Conservation (phyloP, 73 alveolate species). For the Paramecium caudatum region DNA sequence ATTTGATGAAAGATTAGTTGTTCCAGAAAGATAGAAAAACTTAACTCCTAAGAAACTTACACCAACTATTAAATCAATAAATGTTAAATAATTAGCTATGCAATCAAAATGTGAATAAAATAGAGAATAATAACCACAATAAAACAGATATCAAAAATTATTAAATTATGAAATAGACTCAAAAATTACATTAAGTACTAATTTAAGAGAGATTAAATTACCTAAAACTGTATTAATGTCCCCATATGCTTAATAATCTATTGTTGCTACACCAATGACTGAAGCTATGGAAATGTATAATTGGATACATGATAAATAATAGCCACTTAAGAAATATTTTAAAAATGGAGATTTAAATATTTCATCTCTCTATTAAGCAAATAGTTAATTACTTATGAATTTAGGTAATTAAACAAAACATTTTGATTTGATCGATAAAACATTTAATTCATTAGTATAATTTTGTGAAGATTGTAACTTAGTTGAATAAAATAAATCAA, state of each 20-base stretch:
- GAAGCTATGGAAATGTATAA: slow-evolving; percentile 69
- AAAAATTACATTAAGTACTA: slow-evolving; percentile 33
- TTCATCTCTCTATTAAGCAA: background rate
- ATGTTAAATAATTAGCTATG: slow-evolving; percentile 14
- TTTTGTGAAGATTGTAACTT: slow-evolving; percentile 27
- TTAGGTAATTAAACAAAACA: background rate
- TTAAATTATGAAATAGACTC: slow-evolving; percentile 54
- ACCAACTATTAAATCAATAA: slow-evolving; percentile 30
- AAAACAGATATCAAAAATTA: slow-evolving; percentile 37
- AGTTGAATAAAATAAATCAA: slow-evolving; percentile 53
- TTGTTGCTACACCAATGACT: slow-evolving; percentile 64
- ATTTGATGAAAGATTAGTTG: slow-evolving; percentile 56
- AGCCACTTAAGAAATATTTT: slow-evolving; percentile 26
- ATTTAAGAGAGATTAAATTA: slow-evolving; percentile 58
- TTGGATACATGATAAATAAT: slow-evolving; percentile 65
- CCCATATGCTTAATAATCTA: slow-evolving; percentile 62
- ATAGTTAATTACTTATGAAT: background rate
- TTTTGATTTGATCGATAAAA: background rate
- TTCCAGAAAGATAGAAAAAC: slow-evolving; percentile 58
- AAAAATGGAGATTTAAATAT: slow-evolving; percentile 2
- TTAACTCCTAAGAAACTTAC: slow-evolving; percentile 58
- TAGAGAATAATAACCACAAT: slow-evolving; percentile 57
- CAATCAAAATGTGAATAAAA: background rate
- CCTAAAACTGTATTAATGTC: slow-evolving; percentile 63
- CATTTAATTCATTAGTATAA: background rate